phyloP scores from a whole-genome alignment of 148 eudicot genomes.

The Hydrangea macrophylla region DNA sequence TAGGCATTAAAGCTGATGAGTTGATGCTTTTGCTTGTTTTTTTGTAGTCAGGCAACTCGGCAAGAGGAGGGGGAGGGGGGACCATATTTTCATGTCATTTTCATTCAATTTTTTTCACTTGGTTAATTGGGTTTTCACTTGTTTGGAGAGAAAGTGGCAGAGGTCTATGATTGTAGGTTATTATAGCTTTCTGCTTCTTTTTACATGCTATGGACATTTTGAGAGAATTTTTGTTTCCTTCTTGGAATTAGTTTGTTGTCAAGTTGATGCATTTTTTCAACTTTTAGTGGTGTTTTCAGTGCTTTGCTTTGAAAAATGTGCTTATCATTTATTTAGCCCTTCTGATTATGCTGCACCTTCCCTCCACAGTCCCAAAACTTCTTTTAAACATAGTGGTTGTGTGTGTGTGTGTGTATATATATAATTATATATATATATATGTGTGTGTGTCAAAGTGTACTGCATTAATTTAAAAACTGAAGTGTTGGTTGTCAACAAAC shows the following conservation, averaged over 20 bases:
- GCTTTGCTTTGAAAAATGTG: conserved; percentile 1
- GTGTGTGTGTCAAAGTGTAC: not conserved
- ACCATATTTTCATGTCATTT: conserved; percentile 62
- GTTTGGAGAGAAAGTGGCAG: conserved; percentile 42
- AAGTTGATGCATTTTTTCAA: conserved; percentile 22
- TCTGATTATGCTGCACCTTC: too few relatives aligned
- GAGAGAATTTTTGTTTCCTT: conserved; percentile 36
- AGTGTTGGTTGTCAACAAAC: not conserved
- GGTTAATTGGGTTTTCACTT: conserved; percentile 31
- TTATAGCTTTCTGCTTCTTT: conserved; percentile 36
- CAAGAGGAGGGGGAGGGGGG: conserved; percentile 44
- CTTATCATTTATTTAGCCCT: conserved; percentile 1
- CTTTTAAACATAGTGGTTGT: conserved; percentile 10
- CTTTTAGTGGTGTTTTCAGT: not conserved
- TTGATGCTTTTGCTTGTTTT: conserved; percentile 42
- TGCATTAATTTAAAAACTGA: not conserved
- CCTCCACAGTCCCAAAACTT: not conserved
- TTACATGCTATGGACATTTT: conserved; percentile 18
- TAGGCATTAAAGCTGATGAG: conserved; percentile 48
- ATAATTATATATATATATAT: not conserved
- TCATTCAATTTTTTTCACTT: conserved; percentile 54
- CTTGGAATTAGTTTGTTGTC: conserved; percentile 30
- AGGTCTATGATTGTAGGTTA: conserved; percentile 54
- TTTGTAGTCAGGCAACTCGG: conserved; percentile 60
- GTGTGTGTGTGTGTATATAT: too few relatives aligned